phyloP scores from a whole-genome alignment of 345 rosid species.

The Lepidium africanum region DNA sequence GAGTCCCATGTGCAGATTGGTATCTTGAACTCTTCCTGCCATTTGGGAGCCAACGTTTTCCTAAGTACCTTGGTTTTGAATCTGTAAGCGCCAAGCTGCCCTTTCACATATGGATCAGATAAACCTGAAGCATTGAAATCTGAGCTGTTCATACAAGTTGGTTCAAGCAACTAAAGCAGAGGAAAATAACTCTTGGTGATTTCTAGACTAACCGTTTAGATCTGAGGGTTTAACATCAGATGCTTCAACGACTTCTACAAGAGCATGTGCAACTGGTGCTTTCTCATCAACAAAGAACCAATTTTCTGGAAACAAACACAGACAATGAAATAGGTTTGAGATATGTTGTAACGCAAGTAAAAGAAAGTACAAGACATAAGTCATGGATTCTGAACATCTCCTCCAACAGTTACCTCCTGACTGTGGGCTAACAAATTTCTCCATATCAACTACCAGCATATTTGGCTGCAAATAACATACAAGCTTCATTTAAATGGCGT shows the following conservation, averaged over 20 bases:
- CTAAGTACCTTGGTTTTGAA: constrained; percentile 56
- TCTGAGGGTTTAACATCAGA: constrained; percentile 79
- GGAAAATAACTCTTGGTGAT: background rate
- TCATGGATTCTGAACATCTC: background rate
- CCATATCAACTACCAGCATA: constrained; percentile 92
- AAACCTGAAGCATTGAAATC: constrained; percentile 49
- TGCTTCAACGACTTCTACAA: constrained; percentile 82
- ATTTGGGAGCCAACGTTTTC: constrained; percentile 80
- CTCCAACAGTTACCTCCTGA: constrained; percentile 38
- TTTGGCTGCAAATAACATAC: constrained; percentile 62
- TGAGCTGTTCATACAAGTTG: background rate
- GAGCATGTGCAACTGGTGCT: constrained; percentile 62
- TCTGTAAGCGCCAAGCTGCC: constrained; percentile 70
- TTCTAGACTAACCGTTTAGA: constrained; percentile 54
- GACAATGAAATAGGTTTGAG: background rate
- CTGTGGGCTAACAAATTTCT: constrained; percentile 58
- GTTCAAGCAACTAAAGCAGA: background rate
- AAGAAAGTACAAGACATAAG: background rate
- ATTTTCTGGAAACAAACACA: constrained; percentile 40
- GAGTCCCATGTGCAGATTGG: constrained; percentile 79
- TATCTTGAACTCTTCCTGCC: constrained; percentile 83
- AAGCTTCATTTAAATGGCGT: constrained; percentile 4
- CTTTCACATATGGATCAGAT: constrained; percentile 95
- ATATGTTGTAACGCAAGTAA: background rate
- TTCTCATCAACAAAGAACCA: constrained; percentile 87